phyloP scores from a whole-genome alignment of 2,329 filamentous ascomycete species.

The Pyrenophora seminiperda region DNA sequence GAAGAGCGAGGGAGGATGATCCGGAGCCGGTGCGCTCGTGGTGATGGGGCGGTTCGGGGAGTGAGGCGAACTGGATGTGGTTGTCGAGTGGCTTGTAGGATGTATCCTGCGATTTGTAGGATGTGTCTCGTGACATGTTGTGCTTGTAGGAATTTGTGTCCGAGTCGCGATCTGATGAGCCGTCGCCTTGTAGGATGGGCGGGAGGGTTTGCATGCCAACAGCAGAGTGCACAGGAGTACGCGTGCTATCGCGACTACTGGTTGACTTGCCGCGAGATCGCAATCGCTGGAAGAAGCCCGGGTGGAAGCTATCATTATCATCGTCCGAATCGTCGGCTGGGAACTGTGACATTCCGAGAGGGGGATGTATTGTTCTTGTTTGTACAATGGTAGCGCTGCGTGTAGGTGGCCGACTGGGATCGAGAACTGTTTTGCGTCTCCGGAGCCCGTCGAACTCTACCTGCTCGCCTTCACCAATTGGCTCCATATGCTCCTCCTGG shows the following conservation, averaged over 20 bases:
- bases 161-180: slow-evolving; percentile 31
- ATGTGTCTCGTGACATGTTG: slow-evolving; percentile 50
- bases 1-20: slow-evolving; percentile 55
- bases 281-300: slow-evolving; percentile 54
- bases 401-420: slow-evolving; percentile 46
- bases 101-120: slow-evolving; percentile 53
- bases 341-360: slow-evolving; percentile 85
- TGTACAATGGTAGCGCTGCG: slow-evolving; percentile 49
- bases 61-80: slow-evolving; percentile 53
- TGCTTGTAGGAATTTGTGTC: slow-evolving; percentile 55
- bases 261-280: slow-evolving; percentile 44
- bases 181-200: slow-evolving; percentile 26
- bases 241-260: slow-evolving; percentile 29
- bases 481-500: slow-evolving; percentile 78
- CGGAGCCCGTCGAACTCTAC: slow-evolving; percentile 93
- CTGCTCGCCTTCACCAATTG: slow-evolving; percentile 77
- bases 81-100: slow-evolving; percentile 50
- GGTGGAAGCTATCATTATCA: slow-evolving; percentile 49
- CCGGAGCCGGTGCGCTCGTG: slow-evolving; percentile 51
- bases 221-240: slow-evolving; percentile 14
- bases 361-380: slow-evolving; percentile 67
- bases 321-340: slow-evolving; percentile 64
- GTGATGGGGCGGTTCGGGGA: slow-evolving; percentile 38
- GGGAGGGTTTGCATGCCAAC: slow-evolving; percentile 34
- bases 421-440: slow-evolving; percentile 67